A percentile compares a stretch with the other conserved stretches of the same genome.
phyloP scores from a whole-genome alignment of 2,329 filamentous ascomycete genomes.

The Colletotrichum lini region DNA sequence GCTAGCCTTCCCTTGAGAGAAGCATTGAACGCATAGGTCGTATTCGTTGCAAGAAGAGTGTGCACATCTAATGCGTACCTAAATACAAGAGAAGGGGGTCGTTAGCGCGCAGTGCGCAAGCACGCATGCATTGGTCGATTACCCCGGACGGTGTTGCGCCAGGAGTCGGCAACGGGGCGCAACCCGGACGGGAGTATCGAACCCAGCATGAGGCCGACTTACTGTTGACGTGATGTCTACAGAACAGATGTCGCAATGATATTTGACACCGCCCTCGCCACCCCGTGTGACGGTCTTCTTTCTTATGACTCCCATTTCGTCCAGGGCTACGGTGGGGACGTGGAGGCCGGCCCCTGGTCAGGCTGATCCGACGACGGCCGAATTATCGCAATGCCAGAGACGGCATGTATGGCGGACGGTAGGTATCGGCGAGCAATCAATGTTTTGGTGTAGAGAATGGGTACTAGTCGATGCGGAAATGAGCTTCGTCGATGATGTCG shows the following conservation, averaged over 20 bases:
- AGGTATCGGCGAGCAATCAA: neutral
- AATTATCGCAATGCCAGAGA: slow-evolving; percentile 23
- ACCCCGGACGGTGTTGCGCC: slow-evolving; percentile 24
- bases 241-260: slow-evolving; percentile 97
- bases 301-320: slow-evolving; percentile 89
- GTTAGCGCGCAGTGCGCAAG: slow-evolving; percentile 22
- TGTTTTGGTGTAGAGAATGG: neutral
- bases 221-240: slow-evolving; percentile 98
- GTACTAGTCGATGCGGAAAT: slow-evolving; percentile 6
- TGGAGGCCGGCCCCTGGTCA: slow-evolving; percentile 41
- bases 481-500: slow-evolving; percentile 27
- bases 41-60: slow-evolving; percentile 89
- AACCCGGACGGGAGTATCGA: slow-evolving; percentile 4
- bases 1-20: slow-evolving; percentile 84
- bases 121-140: neutral
- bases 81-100: slow-evolving; percentile 53
- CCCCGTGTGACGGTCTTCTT: slow-evolving; percentile 92
- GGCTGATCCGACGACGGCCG: slow-evolving; percentile 35
- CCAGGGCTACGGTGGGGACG: slow-evolving; percentile 43
- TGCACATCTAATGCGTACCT: slow-evolving; percentile 97
- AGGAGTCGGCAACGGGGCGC: slow-evolving; percentile 7
- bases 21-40: slow-evolving; percentile 96
- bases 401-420: slow-evolving; percentile 15
- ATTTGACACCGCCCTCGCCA: slow-evolving; percentile 91
- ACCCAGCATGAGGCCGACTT: slow-evolving; percentile 55